These are phyloP conservation scores for Arthrobotrys entomopaga DNA, from an alignment of 2,329 filamentous ascomycete species.

Conservation along the genomic window DNA sequence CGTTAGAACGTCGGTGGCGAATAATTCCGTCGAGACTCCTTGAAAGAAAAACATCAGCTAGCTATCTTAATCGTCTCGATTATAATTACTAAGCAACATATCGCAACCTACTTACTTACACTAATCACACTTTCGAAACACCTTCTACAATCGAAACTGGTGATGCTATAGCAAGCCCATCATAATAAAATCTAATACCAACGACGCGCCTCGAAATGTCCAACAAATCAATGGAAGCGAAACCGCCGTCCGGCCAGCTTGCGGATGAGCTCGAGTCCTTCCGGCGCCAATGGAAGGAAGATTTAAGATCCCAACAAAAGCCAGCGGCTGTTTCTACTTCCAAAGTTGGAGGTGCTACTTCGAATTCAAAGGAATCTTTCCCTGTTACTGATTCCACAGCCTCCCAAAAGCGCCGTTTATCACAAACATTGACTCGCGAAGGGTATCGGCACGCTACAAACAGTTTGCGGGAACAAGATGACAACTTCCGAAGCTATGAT, in stretches of 20 bases:
- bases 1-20: too few species aligned
- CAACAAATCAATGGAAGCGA: constrained; percentile 24
- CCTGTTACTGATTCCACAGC: constrained; percentile 53
- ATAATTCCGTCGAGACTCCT: too few species aligned
- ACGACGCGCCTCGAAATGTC: constrained; percentile 48
- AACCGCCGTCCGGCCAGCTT: constrained; percentile 41
- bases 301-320: constrained; percentile 62
- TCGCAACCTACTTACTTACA: too few species aligned
- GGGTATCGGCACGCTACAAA: constrained; percentile 3
- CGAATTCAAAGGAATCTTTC: constrained; percentile 55
- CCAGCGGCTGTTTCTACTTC: constrained; percentile 55
- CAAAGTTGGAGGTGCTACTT: constrained; percentile 61
- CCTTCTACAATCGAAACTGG: too few species aligned
- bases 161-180: too few species aligned
- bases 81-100: too few species aligned
- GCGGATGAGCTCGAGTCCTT: constrained; percentile 81
- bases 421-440: constrained; percentile 33
- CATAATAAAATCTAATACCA: constrained; percentile 7
- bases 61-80: too few species aligned
- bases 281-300: constrained; percentile 84
- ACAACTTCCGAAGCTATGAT: constrained; percentile 39
- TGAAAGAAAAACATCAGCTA: too few species aligned
- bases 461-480: constrained; percentile 30
- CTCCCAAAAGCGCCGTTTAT: constrained; percentile 39
- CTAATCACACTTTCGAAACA: too few species aligned